Evolutionary conservation across 306 rosid species (phyloP), one percentile per base, ranked within the genome.

Genomic region (Betula pendula): DNA sequence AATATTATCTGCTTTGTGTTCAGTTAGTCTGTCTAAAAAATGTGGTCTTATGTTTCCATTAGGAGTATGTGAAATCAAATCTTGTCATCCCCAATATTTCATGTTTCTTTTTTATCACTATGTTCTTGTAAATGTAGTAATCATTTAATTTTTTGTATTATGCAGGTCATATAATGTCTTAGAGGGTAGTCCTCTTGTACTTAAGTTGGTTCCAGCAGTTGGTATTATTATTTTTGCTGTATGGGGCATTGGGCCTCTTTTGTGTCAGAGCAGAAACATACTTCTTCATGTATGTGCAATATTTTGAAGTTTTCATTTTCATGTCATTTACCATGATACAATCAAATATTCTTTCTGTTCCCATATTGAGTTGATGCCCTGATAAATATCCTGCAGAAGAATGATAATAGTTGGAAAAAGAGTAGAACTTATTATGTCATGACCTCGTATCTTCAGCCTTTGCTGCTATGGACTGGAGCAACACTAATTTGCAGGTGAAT

Each of bases 401-500:
- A 75, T 76, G 98, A 94, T 81, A 87, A 48, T 75, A 88, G 82
- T 76, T 94, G 98, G 98, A 92, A 92, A 83, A 94, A 90, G 88
- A 92, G 97, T 79, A 78, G 73, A 53, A 89, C 94, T 38, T 79
- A 81, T 82, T 73, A 86, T 78, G 75, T 94, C 45, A 82, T 85
- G 69, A 86, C 88, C 67, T 89, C 94, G 7, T 94, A 89, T 84
- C 79, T 94, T 80, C 98, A 63, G 74, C 98, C 98, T 73, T 65
- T 90, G 85, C 79, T 94, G 70, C 87, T 94, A 59, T 94, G 98
- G 98, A 72, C 77, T 9, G 98, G 96, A 85, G 94, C 92, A 68
- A 45, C 88, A 81, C 93, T 94, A 79, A 84, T 94, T 79, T 94
- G 97, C 98, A 94, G 98, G 98, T 92, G 58, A 84, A 50, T 16